phyloP scores from a whole-genome alignment of 1,284 basidiomycete species.

The Fomitopsis palustris region DNA sequence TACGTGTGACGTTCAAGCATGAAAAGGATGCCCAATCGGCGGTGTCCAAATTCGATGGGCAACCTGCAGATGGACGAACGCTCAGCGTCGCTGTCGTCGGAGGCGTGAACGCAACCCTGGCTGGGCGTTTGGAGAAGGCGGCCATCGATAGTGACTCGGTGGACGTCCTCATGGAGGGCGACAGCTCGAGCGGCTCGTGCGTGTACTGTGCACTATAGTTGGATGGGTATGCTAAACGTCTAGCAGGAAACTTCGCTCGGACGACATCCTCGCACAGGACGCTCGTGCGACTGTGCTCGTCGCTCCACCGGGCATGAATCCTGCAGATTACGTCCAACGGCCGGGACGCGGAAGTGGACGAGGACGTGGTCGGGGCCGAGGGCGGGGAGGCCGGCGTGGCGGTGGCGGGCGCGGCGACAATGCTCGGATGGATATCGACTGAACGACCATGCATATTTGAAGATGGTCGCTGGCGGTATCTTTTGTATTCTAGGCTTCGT shows the following conservation, averaged over 20 bases:
- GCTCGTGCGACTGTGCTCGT: constrained; percentile 67
- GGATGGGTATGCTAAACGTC: background rate
- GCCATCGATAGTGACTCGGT: constrained; percentile 63
- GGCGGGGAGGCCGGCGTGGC: constrained; percentile 22
- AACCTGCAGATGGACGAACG: constrained; percentile 77
- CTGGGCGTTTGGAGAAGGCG: constrained; percentile 47
- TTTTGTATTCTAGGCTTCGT: too few relatives aligned
- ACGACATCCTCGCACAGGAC: constrained; percentile 66
- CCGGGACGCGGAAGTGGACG: constrained; percentile 26
- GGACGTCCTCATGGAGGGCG: constrained; percentile 58
- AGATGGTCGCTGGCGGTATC: too few relatives aligned
- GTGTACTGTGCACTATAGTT: constrained; percentile 27
- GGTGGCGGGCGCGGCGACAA: constrained; percentile 33
- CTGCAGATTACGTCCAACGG: constrained; percentile 46
- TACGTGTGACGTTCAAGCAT: constrained; percentile 73
- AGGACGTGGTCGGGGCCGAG: constrained; percentile 26
- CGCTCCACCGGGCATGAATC: constrained; percentile 65
- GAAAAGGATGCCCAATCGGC: constrained; percentile 62
- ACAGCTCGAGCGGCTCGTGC: constrained; percentile 49
- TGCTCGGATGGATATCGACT: constrained; percentile 38
- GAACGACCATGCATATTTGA: background rate
- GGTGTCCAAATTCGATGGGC: constrained; percentile 73
- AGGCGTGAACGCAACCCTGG: constrained; percentile 47
- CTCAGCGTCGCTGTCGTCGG: constrained; percentile 68
- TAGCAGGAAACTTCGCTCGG: constrained; percentile 81